Percentiles rank a stretch among this genome's conserved stretches.
Evolutionary conservation across 2,329 filamentous ascomycete species (phyloP).

Genomic region (Aureobasidium uvarum): DNA sequence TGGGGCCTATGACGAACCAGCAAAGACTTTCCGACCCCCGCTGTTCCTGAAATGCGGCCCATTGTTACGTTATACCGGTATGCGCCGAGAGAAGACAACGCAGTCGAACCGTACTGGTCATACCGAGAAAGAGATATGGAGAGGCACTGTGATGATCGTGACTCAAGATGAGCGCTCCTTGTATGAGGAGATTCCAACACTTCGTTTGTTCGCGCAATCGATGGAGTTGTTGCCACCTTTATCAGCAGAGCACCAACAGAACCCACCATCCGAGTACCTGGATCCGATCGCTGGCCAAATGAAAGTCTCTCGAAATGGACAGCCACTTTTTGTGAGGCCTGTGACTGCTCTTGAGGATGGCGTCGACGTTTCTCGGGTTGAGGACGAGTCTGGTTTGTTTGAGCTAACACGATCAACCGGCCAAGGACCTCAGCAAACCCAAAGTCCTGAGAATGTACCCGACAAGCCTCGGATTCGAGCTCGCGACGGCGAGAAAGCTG

Average conservation of each 20-base stretch:
- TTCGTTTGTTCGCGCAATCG: slow-evolving; percentile 84
- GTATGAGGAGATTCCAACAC: slow-evolving; percentile 71
- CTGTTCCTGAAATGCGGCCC: slow-evolving; percentile 89
- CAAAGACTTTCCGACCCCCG: slow-evolving; percentile 73
- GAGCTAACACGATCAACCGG: slow-evolving; percentile 51
- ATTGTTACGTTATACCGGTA: slow-evolving; percentile 82
- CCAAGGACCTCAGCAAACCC: slow-evolving; percentile 35
- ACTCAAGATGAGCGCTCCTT: slow-evolving; percentile 80
- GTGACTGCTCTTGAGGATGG: slow-evolving; percentile 81
- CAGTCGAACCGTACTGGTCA: slow-evolving; percentile 32
- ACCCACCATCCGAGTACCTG: slow-evolving; percentile 74
- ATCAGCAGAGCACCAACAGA: slow-evolving; percentile 60
- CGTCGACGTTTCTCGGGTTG: slow-evolving; percentile 73
- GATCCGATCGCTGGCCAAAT: slow-evolving; percentile 86
- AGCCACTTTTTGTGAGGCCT: slow-evolving; percentile 82
- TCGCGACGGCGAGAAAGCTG: slow-evolving; percentile 75
- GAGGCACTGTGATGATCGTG: slow-evolving; percentile 93
- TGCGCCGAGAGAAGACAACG: slow-evolving; percentile 59
- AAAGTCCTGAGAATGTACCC: slow-evolving; percentile 35
- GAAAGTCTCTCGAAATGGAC: slow-evolving; percentile 79
- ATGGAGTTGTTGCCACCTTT: slow-evolving; percentile 79
- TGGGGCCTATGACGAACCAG: slow-evolving; percentile 64
- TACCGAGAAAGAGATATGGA: slow-evolving; percentile 75
- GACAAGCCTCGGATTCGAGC: slow-evolving; percentile 50
- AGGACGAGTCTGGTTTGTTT: slow-evolving; percentile 80